Conservation (phyloP, 2,329 filamentous ascomycete species). For the Tolypocladium sp. region DNA sequence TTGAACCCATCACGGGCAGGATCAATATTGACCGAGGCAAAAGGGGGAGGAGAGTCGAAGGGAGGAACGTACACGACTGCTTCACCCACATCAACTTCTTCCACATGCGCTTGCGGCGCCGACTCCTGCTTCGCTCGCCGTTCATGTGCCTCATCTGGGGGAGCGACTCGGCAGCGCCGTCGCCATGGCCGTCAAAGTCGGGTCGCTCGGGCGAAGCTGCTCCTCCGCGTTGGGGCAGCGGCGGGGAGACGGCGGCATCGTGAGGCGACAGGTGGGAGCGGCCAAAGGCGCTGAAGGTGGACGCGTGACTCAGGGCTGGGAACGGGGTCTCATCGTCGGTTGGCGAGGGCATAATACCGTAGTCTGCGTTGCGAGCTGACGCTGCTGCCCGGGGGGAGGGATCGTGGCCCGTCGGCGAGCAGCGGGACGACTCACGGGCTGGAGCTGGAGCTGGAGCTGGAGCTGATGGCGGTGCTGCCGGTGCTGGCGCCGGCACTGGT, state of each 20-base stretch:
- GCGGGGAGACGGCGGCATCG: slow-evolving; percentile 69
- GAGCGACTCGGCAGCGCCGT: slow-evolving; percentile 20
- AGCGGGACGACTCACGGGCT: not conserved
- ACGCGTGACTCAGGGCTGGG: slow-evolving; percentile 19
- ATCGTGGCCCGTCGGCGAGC: not conserved
- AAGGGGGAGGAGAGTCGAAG: not conserved
- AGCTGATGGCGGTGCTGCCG: not conserved
- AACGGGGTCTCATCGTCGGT: slow-evolving; percentile 29
- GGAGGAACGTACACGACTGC: slow-evolving; percentile 62
- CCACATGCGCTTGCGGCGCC: slow-evolving; percentile 67
- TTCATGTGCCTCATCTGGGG: slow-evolving; percentile 34
- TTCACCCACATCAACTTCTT: slow-evolving; percentile 98
- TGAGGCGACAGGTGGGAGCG: slow-evolving; percentile 70
- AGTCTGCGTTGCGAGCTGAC: no score
- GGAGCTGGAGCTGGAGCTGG: not conserved
- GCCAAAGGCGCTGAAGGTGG: slow-evolving; percentile 29
- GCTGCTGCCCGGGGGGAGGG: not conserved
- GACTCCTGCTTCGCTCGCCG: slow-evolving; percentile 53
- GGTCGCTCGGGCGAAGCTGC: slow-evolving; percentile 10
- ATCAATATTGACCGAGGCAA: not conserved
- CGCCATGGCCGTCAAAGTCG: slow-evolving; percentile 19
- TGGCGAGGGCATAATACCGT: slow-evolving; percentile 21
- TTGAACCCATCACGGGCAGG: no score
- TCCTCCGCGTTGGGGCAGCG: slow-evolving; percentile 18
- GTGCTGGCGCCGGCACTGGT: not conserved